Evolutionary conservation across 495 filamentous ascomycete genomes (phyloP).

Genomic region (Talaromyces ruber): DNA sequence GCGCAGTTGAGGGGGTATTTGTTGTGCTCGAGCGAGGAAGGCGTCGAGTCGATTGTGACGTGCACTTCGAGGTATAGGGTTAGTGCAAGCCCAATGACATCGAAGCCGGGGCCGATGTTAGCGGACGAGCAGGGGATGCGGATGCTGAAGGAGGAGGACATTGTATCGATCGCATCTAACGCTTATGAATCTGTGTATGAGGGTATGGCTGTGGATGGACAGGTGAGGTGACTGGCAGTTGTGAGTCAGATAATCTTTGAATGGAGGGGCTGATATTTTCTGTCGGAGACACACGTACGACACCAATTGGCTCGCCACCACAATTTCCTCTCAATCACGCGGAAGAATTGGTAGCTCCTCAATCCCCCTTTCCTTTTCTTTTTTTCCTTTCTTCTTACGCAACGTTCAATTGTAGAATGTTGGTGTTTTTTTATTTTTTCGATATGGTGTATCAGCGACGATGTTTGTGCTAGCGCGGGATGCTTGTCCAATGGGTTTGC

Average conservation of each 20-base stretch:
- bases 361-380: background rate
- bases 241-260: background rate
- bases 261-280: background rate
- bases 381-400: too few species aligned
- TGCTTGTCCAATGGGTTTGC: background rate
- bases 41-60: conserved; percentile 55
- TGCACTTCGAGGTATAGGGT: conserved; percentile 82
- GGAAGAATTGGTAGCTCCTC: background rate
- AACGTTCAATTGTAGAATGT: too few species aligned
- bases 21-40: conserved; percentile 21
- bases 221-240: too few species aligned
- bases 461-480: background rate
- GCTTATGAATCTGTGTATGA: background rate
- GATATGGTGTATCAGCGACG: background rate
- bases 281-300: background rate
- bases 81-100: conserved; percentile 90
- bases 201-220: background rate
- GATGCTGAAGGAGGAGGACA: conserved; percentile 44
- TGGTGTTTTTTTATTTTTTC: background rate
- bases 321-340: background rate
- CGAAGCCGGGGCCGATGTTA: conserved; percentile 95
- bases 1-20: conserved; percentile 68
- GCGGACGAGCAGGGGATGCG: conserved; percentile 80
- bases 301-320: background rate
- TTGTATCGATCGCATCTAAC: background rate